Base-by-base conservation (phyloP, 805 yeast genomes). In the Metschnikowia kofuensis region DNA sequence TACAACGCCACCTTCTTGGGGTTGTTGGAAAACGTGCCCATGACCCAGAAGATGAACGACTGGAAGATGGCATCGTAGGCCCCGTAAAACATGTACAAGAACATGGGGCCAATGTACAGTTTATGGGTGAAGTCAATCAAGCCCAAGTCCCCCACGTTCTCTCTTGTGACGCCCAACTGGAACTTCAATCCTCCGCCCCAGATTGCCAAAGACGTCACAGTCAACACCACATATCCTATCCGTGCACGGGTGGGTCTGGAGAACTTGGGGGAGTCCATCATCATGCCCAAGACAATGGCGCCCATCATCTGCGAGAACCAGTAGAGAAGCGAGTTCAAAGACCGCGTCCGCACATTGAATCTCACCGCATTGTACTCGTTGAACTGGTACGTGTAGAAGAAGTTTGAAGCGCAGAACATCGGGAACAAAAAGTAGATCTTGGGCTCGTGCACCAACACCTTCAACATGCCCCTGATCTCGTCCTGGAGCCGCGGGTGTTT, bases 341-440 rank as follows among this genome's bases (percentile, higher is more conserved):
- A 78, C 55, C 87, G 73, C 16, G 87, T 79, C 62, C 85, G 73
- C 50, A 81, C 63, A 57, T 76, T 80, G 66, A 82, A 82, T 42
- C 77, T 67, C 16, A 77, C 78, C 37, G 76, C 78, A 60, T 82
- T 82, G 64, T 76, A 70, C 50, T 77, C 80, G 61, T 80, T 80
- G 58, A 78, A 81, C 65, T 82, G 85, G 64, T 82, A 82, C 40
- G 85, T 78, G 70, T 80, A 80, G 68, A 80, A 82, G 83, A 83
- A 82, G 69, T 82, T 82, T 35, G 86, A 79, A 29, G 83, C 74
- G 55, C 79, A 77, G 62, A 82, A 82, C 78, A 80, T 74, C 39
- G 87, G 87, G 72, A 83, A 76, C 61, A 80, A 57, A 27, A 76
- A 62, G 42, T 75, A 59, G 44, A 82, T 76, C 60, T 65, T 69